These are phyloP conservation scores for Phytophthora sojae DNA, from an alignment of 352 stramenopile genomes.

Conservation along the genomic window DNA sequence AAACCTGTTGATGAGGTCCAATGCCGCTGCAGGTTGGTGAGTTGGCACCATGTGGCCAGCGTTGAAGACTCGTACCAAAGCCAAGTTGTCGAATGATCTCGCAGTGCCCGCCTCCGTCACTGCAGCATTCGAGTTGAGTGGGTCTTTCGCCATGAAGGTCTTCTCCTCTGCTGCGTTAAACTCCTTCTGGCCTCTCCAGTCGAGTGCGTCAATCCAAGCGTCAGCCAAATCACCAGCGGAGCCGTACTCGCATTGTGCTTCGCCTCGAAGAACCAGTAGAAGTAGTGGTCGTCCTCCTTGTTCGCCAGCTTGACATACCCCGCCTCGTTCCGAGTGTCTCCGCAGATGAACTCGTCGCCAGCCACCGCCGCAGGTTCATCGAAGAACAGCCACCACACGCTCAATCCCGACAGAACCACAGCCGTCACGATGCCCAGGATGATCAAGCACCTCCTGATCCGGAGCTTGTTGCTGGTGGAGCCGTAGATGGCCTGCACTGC, in stretches of 20 bases:
- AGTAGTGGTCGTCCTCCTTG: slow-evolving; percentile 72
- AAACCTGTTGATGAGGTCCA: slow-evolving; percentile 63
- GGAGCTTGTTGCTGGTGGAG: slow-evolving; percentile 25
- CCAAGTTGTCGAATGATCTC: slow-evolving; percentile 51
- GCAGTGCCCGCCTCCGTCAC: slow-evolving; percentile 27
- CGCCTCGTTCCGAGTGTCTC: slow-evolving; percentile 13
- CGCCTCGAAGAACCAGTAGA: slow-evolving; percentile 75
- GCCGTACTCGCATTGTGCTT: slow-evolving; percentile 37
- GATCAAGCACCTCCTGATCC: slow-evolving; percentile 28
- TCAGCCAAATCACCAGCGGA: slow-evolving; percentile 67
- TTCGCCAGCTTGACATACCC: slow-evolving; percentile 62
- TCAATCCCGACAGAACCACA: neutral
- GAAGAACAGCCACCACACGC: slow-evolving; percentile 5
- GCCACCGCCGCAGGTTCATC: neutral
- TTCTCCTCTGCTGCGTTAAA: slow-evolving; percentile 33
- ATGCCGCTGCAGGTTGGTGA: slow-evolving; percentile 52
- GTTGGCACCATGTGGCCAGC: slow-evolving; percentile 68
- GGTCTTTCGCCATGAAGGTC: slow-evolving; percentile 35
- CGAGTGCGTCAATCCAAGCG: neutral
- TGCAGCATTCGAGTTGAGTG: slow-evolving; percentile 18
- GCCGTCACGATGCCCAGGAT: slow-evolving; percentile 17
- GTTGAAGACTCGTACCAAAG: slow-evolving; percentile 62
- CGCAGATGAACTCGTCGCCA: neutral
- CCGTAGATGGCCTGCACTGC: slow-evolving; percentile 29
- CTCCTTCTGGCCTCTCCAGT: neutral